A percentile compares a stretch with the other conserved stretches of the same genome.
phyloP scores from a whole-genome alignment of 768 basidiomycete species.

The Russula ochroleuca region DNA sequence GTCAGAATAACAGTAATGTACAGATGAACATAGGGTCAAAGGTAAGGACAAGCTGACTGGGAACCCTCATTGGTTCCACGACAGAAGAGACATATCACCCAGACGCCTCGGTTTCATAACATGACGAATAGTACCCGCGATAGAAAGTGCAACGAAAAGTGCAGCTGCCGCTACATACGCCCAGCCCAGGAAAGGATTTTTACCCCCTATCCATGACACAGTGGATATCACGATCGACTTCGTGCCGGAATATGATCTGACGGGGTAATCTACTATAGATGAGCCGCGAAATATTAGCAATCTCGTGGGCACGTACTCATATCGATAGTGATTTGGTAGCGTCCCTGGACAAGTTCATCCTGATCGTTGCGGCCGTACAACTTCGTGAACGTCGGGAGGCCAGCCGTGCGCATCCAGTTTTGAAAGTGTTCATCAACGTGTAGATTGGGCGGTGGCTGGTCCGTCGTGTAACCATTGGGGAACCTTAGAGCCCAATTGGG shows the following conservation, averaged over 20 bases:
- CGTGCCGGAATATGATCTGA: slow-evolving; percentile 84
- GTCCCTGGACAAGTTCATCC: slow-evolving; percentile 62
- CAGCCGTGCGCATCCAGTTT: slow-evolving; percentile 99
- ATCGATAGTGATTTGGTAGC: slow-evolving; percentile 69
- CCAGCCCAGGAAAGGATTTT: slow-evolving; percentile 98
- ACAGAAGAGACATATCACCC: slow-evolving; percentile 82
- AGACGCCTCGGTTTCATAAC: slow-evolving; percentile 87
- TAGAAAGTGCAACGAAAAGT: slow-evolving; percentile 81
- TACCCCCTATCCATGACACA: slow-evolving; percentile 97
- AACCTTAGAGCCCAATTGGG: slow-evolving; percentile 83
- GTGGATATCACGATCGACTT: slow-evolving; percentile 97
- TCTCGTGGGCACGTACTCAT: slow-evolving; percentile 59
- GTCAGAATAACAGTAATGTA: slow-evolving; percentile 5
- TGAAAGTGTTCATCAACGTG: slow-evolving; percentile 87
- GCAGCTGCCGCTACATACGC: slow-evolving; percentile 88
- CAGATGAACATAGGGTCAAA: slow-evolving; percentile 4
- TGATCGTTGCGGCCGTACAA: slow-evolving; percentile 89
- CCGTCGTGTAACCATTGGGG: slow-evolving; percentile 66
- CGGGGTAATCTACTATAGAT: slow-evolving; percentile 69
- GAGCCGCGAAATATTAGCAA: neutral
- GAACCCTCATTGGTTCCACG: slow-evolving; percentile 64
- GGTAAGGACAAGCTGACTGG: neutral
- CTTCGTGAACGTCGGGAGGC: slow-evolving; percentile 94
- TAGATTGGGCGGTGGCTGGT: slow-evolving; percentile 68
- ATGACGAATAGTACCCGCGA: slow-evolving; percentile 88